Evolutionary conservation across 2,329 filamentous ascomycete species (phyloP), one percentile per base, ranked within the genome.

Genomic region (Paecilomyces dactylethromorphus): DNA sequence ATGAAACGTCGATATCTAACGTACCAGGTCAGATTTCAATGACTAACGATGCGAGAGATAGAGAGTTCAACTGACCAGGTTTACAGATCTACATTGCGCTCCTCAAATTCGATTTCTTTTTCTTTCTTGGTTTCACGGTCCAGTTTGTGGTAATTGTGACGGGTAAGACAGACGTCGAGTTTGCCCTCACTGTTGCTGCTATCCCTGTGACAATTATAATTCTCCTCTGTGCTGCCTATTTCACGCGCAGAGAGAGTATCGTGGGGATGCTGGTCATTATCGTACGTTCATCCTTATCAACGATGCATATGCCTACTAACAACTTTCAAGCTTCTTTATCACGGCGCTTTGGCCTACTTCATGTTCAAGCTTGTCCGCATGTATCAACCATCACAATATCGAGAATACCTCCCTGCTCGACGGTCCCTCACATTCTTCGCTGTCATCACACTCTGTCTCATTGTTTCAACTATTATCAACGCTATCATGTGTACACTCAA

Each of bases 81-180:
- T 3, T 29, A 4, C 62, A 96, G 92, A 92, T 99, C 74, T 99
- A 97, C 76, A 97, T 99, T 69, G 91, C 94, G 39, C 84, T 99
- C 11, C 84, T 99, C 64, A 99, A 99, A 77, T 99, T 99, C 74
- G 94, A 99, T 78, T 97, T 99, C 78, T 99, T 99, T 86, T 97
- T 99, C 82, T 99, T 99, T 82, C 86, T 99, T 55, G 94, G 93
- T 57, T 99, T 99, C 75, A 97, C 94, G 6, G 91, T 99, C 53
- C 94, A 99, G 72, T 99, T 99, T 75, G 84, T 97, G 57, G 93
- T 99, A 67, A 89, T 97, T 60, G 92, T 99, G 60, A 87, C 85
- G 52, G 83, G 84, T 63, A 82, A 81, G 26, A 82, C 83, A 54
- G 84, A 88, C 62, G 80, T 86, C 67, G 94, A 99, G 74, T 91